These are phyloP conservation scores for Periglandula ipomoeae DNA, from an alignment of 2,329 filamentous ascomycete species.

Conservation along the genomic window DNA sequence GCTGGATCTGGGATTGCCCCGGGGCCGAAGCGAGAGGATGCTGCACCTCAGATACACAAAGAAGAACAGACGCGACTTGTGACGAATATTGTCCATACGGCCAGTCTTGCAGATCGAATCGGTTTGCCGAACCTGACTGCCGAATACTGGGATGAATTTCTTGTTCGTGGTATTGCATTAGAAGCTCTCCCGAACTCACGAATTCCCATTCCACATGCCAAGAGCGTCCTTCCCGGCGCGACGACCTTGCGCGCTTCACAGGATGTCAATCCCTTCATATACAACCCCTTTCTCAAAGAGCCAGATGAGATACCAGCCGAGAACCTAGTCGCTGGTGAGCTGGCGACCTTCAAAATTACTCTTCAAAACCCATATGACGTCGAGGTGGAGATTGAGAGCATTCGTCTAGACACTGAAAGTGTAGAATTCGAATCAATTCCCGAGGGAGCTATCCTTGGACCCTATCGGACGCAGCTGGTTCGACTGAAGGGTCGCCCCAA, in stretches of 20 bases:
- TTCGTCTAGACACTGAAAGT: conserved; percentile 66
- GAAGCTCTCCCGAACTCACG: conserved; percentile 51
- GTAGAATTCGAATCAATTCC: conserved; percentile 58
- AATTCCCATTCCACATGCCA: conserved; percentile 57
- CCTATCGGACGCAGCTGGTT: conserved; percentile 74
- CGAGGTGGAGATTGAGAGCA: conserved; percentile 77
- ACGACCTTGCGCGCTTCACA: conserved; percentile 43
- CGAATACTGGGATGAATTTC: conserved; percentile 95
- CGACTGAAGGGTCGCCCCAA: conserved; percentile 61
- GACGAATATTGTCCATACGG: conserved; percentile 78
- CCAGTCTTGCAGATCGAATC: conserved; percentile 65
- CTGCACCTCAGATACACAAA: conserved; percentile 58
- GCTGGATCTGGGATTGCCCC: conserved; percentile 75
- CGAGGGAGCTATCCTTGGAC: conserved; percentile 61
- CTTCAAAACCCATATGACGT: conserved; percentile 94
- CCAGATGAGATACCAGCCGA: conserved; percentile 51
- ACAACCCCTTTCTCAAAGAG: conserved; percentile 81
- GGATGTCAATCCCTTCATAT: conserved; percentile 78
- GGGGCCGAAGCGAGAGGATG: conserved; percentile 57
- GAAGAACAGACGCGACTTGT: conserved; percentile 83
- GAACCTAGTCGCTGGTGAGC: conserved; percentile 70
- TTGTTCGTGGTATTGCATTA: conserved; percentile 69
- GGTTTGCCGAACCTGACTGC: conserved; percentile 62
- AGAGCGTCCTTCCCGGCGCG: conserved; percentile 42
- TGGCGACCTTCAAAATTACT: conserved; percentile 68